phyloP scores from a whole-genome alignment of 1,139 yeast species.

The Saccharomyces hybrid region DNA sequence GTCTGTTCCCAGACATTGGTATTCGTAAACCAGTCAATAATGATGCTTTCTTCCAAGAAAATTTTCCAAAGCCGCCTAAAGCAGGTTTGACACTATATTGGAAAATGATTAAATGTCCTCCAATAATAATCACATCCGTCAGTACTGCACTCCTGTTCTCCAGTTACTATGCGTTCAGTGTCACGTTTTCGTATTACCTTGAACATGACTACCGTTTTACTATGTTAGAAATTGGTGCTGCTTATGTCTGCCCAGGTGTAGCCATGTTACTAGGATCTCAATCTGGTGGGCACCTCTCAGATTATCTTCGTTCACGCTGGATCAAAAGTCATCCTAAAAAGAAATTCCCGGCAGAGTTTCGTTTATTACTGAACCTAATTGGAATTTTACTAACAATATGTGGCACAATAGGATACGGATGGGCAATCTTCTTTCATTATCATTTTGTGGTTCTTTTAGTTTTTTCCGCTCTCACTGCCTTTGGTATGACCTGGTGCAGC shows the following conservation, averaged over 20 bases:
- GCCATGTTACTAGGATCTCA: slow-evolving; percentile 47
- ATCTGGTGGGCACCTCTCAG: slow-evolving; percentile 46
- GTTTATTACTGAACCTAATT: slow-evolving; percentile 41
- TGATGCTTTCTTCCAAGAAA: slow-evolving; percentile 17
- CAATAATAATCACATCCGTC: slow-evolving; percentile 43
- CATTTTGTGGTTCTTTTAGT: slow-evolving; percentile 40
- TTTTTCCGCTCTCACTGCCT: slow-evolving; percentile 42
- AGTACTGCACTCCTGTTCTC: slow-evolving; percentile 49
- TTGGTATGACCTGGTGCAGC: slow-evolving; percentile 55
- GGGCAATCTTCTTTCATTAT: slow-evolving; percentile 43
- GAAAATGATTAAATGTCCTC: slow-evolving; percentile 37
- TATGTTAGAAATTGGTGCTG: slow-evolving; percentile 37
- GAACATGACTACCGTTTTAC: slow-evolving; percentile 36
- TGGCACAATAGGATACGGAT: slow-evolving; percentile 50
- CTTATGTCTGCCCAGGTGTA: slow-evolving; percentile 50
- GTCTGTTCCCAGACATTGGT: slow-evolving; percentile 22
- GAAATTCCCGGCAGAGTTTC: slow-evolving; percentile 38
- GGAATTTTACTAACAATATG: slow-evolving; percentile 42
- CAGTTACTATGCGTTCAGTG: slow-evolving; percentile 48
- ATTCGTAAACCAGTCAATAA: slow-evolving; percentile 24
- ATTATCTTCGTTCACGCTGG: slow-evolving; percentile 33
- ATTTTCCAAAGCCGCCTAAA: slow-evolving; percentile 44
- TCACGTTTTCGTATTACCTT: slow-evolving; percentile 42
- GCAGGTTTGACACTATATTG: slow-evolving; percentile 38
- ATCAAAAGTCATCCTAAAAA: slow-evolving; percentile 22